These are phyloP conservation scores for Dispira simplex DNA, from an alignment of 192 early-diverging fungal genomes.

Conservation along the genomic window DNA sequence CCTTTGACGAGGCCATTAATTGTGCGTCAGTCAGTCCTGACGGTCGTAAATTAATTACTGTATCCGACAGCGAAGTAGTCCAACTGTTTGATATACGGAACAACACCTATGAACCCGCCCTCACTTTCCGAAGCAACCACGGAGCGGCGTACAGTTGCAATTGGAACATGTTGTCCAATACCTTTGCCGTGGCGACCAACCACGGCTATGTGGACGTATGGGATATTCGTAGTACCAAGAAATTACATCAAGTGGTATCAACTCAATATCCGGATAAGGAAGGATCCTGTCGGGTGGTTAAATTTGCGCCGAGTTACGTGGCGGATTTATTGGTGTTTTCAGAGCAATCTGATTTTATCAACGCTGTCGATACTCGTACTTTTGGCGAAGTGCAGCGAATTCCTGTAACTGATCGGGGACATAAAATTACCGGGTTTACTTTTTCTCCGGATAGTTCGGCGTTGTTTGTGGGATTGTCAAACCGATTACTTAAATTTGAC, in stretches of 20 bases:
- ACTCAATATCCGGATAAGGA: constrained; percentile 42
- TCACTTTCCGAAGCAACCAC: constrained; percentile 52
- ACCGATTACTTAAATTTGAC: not conserved
- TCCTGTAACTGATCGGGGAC: constrained; percentile 41
- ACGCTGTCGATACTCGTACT: constrained; percentile 78
- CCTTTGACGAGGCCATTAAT: constrained; percentile 82
- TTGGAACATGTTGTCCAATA: constrained; percentile 85
- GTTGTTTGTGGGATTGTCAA: not conserved
- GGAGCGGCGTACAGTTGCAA: constrained; percentile 91
- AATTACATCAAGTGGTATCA: constrained; percentile 26
- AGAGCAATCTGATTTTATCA: constrained; percentile 58
- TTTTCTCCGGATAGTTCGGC: not conserved
- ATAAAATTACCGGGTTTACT: constrained; percentile 4
- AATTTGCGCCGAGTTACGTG: constrained; percentile 80
- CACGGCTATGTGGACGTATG: constrained; percentile 87
- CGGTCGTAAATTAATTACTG: constrained; percentile 78
- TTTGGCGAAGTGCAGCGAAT: constrained; percentile 72
- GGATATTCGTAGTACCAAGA: constrained; percentile 64
- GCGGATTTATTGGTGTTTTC: constrained; percentile 73
- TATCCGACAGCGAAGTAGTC: constrained; percentile 78
- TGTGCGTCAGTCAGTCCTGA: constrained; percentile 84
- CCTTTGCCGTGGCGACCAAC: constrained; percentile 92
- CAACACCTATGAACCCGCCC: constrained; percentile 49
- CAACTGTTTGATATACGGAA: constrained; percentile 67
- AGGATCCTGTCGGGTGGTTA: constrained; percentile 73